These are phyloP conservation scores for Byssochlamys sp. DNA, from an alignment of 2,329 filamentous ascomycete species.

Conservation along the genomic window DNA sequence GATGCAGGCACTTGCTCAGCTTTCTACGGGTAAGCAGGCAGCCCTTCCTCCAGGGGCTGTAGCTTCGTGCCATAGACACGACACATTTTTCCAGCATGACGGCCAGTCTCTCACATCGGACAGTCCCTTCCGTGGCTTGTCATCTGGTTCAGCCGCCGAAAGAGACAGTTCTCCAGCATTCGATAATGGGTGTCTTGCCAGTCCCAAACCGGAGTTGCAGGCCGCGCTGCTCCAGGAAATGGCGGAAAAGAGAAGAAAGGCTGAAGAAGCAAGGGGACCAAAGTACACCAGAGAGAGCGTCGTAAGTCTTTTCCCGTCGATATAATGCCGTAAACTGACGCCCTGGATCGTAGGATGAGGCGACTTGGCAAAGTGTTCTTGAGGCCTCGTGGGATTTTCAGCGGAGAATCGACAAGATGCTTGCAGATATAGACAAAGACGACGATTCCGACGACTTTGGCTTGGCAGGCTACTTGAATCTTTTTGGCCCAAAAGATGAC, in stretches of 20 bases:
- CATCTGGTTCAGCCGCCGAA: too few species aligned
- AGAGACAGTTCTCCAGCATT: too few species aligned
- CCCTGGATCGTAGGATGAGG: too few species aligned
- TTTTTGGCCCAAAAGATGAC: too few species aligned
- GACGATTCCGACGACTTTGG: too few species aligned
- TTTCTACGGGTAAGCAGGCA: neutral
- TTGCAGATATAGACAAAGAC: too few species aligned
- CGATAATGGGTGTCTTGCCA: neutral
- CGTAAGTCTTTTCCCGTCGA: neutral
- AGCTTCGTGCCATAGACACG: neutral
- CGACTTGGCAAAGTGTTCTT: neutral
- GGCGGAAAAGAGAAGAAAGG: neutral
- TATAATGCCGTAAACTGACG: neutral
- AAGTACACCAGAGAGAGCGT: neutral
- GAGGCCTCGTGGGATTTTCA: neutral
- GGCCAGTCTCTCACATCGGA: neutral
- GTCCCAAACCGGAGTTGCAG: neutral
- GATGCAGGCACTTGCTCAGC: neutral
- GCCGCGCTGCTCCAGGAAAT: neutral
- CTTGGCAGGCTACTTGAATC: too few species aligned
- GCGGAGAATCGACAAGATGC: neutral
- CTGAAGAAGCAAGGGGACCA: neutral
- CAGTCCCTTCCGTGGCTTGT: too few species aligned
- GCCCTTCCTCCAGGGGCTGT: neutral
- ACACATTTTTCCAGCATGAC: neutral